These are phyloP conservation scores for Coemansia sp. DNA, from an alignment of 192 early-diverging fungal species.

Conservation along the genomic window DNA sequence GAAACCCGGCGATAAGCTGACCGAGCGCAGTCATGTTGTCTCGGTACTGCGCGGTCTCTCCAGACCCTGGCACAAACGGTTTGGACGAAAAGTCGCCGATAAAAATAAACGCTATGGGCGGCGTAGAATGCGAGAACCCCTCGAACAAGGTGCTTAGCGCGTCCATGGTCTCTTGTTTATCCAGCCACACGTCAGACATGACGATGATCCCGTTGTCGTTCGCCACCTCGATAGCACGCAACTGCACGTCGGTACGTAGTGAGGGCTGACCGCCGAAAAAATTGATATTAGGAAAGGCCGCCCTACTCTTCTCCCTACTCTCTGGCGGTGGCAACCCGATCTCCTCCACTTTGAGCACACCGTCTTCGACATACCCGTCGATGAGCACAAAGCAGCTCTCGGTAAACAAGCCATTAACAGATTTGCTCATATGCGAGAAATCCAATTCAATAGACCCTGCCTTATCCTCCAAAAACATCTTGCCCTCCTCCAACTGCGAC, in stretches of 20 bases:
- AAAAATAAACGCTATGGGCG: conserved; percentile 84
- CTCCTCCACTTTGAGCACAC: conserved; percentile 67
- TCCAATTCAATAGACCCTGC: conserved; percentile 78
- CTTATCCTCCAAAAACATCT: conserved; percentile 82
- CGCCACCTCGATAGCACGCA: conserved; percentile 61
- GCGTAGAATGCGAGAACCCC: conserved; percentile 64
- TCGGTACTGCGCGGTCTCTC: conserved; percentile 65
- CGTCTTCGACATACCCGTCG: conserved; percentile 76
- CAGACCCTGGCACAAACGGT: conserved; percentile 66
- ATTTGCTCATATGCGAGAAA: conserved; percentile 52
- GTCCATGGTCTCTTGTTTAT: conserved; percentile 74
- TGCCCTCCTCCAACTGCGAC: conserved; percentile 76
- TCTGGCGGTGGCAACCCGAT: conserved; percentile 82
- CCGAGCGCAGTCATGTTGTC: conserved; percentile 46
- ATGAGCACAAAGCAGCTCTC: conserved; percentile 86
- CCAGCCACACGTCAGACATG: conserved; percentile 86
- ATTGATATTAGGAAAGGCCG: conserved; percentile 42
- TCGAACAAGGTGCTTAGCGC: conserved; percentile 74
- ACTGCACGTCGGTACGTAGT: conserved; percentile 38
- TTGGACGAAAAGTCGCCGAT: conserved; percentile 84
- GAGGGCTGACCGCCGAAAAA: conserved; percentile 49
- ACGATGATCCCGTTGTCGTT: conserved; percentile 70
- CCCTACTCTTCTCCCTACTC: conserved; percentile 37
- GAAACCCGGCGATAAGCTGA: conserved; percentile 42
- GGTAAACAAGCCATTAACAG: conserved; percentile 75